These are phyloP conservation scores for Arthrobotrys iridis DNA, from an alignment of 2,329 filamentous ascomycete species.

Conservation along the genomic window DNA sequence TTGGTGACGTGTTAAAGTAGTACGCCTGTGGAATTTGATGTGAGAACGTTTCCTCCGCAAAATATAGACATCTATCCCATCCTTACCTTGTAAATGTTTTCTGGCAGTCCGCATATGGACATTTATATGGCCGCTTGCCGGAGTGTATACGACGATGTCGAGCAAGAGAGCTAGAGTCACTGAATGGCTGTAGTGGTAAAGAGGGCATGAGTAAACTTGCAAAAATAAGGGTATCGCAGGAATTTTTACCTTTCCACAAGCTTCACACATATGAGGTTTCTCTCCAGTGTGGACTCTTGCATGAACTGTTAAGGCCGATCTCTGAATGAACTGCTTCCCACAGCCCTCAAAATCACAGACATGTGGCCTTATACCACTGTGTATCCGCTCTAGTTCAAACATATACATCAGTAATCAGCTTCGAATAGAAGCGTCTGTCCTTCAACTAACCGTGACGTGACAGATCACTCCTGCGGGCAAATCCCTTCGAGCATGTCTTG, in stretches of 20 bases:
- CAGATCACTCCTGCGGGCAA: conserved; percentile 91
- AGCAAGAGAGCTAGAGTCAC: conserved; percentile 92
- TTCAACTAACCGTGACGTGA: conserved; percentile 83
- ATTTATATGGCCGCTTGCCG: conserved; percentile 95
- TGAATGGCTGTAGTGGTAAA: conserved; percentile 77
- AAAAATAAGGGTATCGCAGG: neutral
- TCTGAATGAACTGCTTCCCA: conserved; percentile 96
- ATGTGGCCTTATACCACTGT: conserved; percentile 89
- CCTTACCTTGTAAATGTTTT: conserved; percentile 82
- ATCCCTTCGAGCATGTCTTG: conserved; percentile 87
- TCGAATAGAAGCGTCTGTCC: neutral
- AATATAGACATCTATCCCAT: too few relatives aligned
- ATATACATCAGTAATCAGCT: conserved; percentile 32
- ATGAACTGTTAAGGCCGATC: conserved; percentile 94
- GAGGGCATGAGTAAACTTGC: neutral
- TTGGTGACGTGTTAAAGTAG: conserved; percentile 92
- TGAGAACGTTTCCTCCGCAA: neutral
- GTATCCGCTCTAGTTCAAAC: conserved; percentile 79
- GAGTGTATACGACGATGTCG: conserved; percentile 94
- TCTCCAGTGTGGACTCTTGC: conserved; percentile 95
- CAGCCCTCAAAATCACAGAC: conserved; percentile 89
- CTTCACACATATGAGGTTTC: conserved; percentile 97
- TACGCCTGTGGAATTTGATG: conserved; percentile 71
- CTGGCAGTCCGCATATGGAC: conserved; percentile 95
- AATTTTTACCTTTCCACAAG: conserved; percentile 83